phyloP scores from a whole-genome alignment of 2,329 filamentous ascomycete species.

The Aspergillus ibericus region DNA sequence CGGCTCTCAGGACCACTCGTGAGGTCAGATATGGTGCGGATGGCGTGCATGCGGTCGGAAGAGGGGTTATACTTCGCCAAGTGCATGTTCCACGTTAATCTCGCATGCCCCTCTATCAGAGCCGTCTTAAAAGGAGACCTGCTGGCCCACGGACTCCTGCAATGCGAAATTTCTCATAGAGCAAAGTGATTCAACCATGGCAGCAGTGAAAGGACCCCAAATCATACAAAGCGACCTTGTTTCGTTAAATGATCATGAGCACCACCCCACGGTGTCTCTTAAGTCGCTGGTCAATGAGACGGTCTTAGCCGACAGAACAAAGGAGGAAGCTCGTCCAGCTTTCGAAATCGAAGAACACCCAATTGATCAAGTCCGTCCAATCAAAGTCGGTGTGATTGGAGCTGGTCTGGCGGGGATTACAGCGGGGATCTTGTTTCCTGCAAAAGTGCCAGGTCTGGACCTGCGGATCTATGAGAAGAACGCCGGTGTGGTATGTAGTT shows the following conservation, averaged over 20 bases:
- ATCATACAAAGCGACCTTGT: not conserved
- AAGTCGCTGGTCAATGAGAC: not conserved
- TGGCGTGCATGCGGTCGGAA: slow-evolving; percentile 1
- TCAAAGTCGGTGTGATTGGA: slow-evolving; percentile 63
- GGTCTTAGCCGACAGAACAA: not conserved
- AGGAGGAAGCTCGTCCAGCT: not conserved
- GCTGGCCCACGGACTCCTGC: too few relatives aligned
- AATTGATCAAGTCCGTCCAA: slow-evolving; percentile 50
- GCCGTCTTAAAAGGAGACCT: not conserved
- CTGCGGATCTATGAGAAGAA: slow-evolving; percentile 70
- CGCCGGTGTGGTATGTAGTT: slow-evolving; percentile 58
- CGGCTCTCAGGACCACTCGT: not conserved
- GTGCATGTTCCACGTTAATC: not conserved
- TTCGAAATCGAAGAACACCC: slow-evolving; percentile 46
- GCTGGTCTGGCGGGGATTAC: slow-evolving; percentile 64
- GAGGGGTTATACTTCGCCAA: not conserved
- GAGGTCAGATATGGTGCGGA: slow-evolving; percentile 6
- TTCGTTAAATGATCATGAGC: not conserved
- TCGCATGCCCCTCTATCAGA: not conserved
- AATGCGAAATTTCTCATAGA: not conserved
- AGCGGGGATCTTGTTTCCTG: slow-evolving; percentile 65
- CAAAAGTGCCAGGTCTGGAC: slow-evolving; percentile 67
- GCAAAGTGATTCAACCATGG: not conserved
- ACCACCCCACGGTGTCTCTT: not conserved
- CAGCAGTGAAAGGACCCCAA: slow-evolving; percentile 1